phyloP scores from a whole-genome alignment of 805 yeast genomes.

The Candida nitratophila region DNA sequence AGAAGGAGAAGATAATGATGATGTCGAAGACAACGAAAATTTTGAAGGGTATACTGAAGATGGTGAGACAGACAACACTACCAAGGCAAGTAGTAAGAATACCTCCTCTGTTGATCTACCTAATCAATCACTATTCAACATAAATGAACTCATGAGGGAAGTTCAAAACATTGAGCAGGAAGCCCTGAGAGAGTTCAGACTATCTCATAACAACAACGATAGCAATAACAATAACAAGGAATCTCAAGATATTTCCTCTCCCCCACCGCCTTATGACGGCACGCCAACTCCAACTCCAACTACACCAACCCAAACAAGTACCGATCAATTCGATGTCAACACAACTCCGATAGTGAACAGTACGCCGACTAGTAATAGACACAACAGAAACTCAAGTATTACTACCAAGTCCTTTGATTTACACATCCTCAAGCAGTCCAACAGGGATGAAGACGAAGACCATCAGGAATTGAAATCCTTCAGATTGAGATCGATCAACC shows the following conservation, averaged over 20 bases:
- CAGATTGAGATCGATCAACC: neutral
- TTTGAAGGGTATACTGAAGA: conserved; percentile 11
- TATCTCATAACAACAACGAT: conserved; percentile 5
- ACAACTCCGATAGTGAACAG: neutral
- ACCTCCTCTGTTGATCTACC: conserved; percentile 6
- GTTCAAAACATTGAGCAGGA: conserved; percentile 36
- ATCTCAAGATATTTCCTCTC: too few relatives aligned
- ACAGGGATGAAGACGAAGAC: conserved; percentile 1
- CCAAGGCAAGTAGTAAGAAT: too few relatives aligned
- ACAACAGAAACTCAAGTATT: neutral
- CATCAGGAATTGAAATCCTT: neutral
- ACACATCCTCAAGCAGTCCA: neutral
- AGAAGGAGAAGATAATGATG: conserved; percentile 10
- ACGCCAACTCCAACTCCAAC: too few relatives aligned
- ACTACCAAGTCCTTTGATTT: neutral
- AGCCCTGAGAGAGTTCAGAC: conserved; percentile 20
- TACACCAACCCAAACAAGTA: too few relatives aligned
- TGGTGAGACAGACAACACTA: conserved; percentile 7
- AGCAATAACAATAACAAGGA: neutral
- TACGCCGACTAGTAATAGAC: neutral
- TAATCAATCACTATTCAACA: conserved; percentile 33
- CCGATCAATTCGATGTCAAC: neutral
- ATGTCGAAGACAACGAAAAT: conserved; percentile 4
- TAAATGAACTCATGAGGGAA: conserved; percentile 35
- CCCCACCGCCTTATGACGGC: too few relatives aligned